A percentile compares a stretch with the other conserved stretches of the same genome.
Conservation (phyloP, 371 early-diverging fungal genomes). For the Mortierella polycephala region DNA sequence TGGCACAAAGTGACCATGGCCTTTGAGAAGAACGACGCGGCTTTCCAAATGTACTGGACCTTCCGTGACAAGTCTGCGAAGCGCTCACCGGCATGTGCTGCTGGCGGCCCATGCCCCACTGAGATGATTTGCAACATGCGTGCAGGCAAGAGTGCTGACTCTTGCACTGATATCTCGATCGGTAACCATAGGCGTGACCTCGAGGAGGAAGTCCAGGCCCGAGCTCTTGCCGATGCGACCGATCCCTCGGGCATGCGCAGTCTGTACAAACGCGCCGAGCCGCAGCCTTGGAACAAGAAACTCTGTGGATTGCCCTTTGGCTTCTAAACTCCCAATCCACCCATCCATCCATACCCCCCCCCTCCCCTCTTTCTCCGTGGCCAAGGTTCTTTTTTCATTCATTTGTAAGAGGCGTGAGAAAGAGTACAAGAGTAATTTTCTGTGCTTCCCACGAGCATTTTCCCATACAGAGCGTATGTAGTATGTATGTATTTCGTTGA, state of each 20-base stretch:
- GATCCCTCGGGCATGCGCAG: constrained; percentile 7
- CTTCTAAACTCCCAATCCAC: no score
- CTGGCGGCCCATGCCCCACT: constrained; percentile 57
- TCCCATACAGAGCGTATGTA: no score
- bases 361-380: constrained; percentile 1
- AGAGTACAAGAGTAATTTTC: no score
- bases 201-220: constrained; percentile 1
- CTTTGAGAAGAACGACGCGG: constrained; percentile 57
- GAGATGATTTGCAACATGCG: constrained; percentile 63
- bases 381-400: constrained; percentile 1
- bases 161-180: constrained; percentile 20
- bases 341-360: background rate
- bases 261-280: constrained; percentile 25
- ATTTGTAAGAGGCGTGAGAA: no score
- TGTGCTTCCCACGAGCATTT: no score
- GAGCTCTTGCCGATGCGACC: background rate
- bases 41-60: constrained; percentile 60
- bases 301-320: constrained; percentile 20
- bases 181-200: constrained; percentile 1
- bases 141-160: constrained; percentile 60
- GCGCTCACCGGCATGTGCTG: constrained; percentile 31
- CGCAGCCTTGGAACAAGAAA: constrained; percentile 34
- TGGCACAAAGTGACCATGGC: constrained; percentile 68
- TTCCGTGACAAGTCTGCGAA: constrained; percentile 59
- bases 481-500: no score